Evolutionary conservation across 1,284 basidiomycete species (phyloP).

Genomic region (Cryptococcus sp.): DNA sequence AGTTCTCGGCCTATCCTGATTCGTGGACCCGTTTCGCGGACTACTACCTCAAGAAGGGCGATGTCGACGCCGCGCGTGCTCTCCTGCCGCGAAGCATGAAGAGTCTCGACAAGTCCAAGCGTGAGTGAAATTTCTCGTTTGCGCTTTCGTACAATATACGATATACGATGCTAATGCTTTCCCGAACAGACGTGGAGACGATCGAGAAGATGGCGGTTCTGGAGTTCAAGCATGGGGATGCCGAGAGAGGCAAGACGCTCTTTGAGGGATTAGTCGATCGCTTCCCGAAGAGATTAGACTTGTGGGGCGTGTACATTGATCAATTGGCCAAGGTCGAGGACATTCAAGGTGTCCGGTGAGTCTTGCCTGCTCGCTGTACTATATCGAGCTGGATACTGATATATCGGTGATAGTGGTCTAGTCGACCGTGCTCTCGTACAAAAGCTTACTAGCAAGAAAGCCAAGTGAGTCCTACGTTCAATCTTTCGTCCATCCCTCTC

Average conservation of each 20-base stretch:
- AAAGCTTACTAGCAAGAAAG: constrained; percentile 92
- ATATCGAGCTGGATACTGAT: neutral
- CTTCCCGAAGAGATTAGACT: constrained; percentile 89
- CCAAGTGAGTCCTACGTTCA: constrained; percentile 65
- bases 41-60: constrained; percentile 67
- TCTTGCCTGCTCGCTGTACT: constrained; percentile 6
- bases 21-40: constrained; percentile 90
- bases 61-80: constrained; percentile 77
- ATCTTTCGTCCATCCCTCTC: neutral
- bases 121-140: constrained; percentile 58
- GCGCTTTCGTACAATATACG: neutral
- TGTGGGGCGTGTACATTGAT: constrained; percentile 97
- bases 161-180: constrained; percentile 2
- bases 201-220: constrained; percentile 92
- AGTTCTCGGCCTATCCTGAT: constrained; percentile 87
- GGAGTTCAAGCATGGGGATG: constrained; percentile 91
- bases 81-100: constrained; percentile 88
- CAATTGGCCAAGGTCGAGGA: constrained; percentile 81
- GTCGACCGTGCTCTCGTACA: constrained; percentile 78
- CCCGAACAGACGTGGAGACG: constrained; percentile 77
- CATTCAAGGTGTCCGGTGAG: constrained; percentile 71
- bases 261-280: constrained; percentile 96
- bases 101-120: constrained; percentile 91
- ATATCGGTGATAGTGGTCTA: constrained; percentile 61
- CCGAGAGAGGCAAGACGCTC: constrained; percentile 91